Base-by-base conservation (phyloP, 306 rosid species). In the Ormosia semicastrata region DNA sequence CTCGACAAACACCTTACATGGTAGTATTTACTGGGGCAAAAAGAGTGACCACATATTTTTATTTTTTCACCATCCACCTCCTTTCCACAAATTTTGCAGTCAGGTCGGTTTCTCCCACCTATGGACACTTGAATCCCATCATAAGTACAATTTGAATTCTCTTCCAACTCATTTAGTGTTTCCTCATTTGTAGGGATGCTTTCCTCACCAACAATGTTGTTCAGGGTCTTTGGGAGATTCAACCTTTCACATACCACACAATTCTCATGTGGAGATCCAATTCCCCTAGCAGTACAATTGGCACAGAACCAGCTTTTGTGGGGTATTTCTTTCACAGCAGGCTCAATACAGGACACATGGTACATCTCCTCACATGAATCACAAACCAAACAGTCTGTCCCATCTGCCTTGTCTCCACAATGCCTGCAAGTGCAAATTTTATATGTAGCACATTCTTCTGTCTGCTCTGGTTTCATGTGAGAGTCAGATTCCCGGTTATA, bases 321-420 rank as follows among this genome's bases (percentile, higher is more conserved):
- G 82, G 98, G 95, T 86, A 92, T 91, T 88, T 88, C 97, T 73
- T 87, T 83, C 63, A 94, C 89, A 52, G 97, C 91, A 73, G 97
- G 99, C 84, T 89, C 77, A 50, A 96, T 92, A 88, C 99, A 96
- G 53, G 94, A 89, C 47, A 93, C 78, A 66, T 94, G 99, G 87
- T 89, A 96, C 87, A 96, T 83, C 84, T 91, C 91, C 87, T 93
- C 99, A 73, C 99, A 96, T 71, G 99, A 92, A 91, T 96, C 99
- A 76, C 99, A 96, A 77, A 93, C 96, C 81, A 96, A 88, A 87
- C 87, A 92, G 84, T 89, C 89, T 18, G 76, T 88, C 33, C 94
- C 98, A 75, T 92, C 89, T 85, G 94, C 92, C 80, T 78, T 83
- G 52, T 82, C 78, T 81, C 97, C 98, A 71, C 99, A 96, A 18